Evolutionary conservation across 106 monocot species (phyloP), one percentile per base, ranked within the genome.

Genomic region (Apostasia ramifera): DNA sequence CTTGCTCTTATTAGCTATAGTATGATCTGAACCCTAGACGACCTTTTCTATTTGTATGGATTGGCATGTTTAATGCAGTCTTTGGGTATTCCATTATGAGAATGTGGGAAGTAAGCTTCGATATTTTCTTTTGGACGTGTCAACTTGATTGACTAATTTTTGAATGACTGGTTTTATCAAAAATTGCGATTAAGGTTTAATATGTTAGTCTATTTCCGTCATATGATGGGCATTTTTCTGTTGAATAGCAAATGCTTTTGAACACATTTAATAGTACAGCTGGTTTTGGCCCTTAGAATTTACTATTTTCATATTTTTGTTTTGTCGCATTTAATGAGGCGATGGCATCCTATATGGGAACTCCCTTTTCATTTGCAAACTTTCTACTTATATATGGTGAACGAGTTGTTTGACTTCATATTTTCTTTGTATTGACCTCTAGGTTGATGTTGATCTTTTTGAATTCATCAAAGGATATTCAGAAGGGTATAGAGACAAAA

Each of bases 391-490:
- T 26, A 26, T 26, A 26, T 26, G 26, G 26, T 26, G 26, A 26
- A 26, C 26, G 26, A 26, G 26, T 26, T 26, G 26, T 26, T 26
- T 26, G 26, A 26, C 26, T 26, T 26, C 26, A 26, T 26, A 26
- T 26, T 26, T 26, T 26, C 26, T 26, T 26, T 26, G 26, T 26
- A 26, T 26, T 26, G 26, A 26, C 26, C 26, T 55, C 44, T 82
- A 97, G 97, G 81, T 92, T 73, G 83, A 97, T 59, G 80, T 97
- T 74, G 80, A 89, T 49, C 77, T 97, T 39, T 70, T 55, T 72
- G 66, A 92, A 51, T 92, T 97, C 63, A 79, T 97, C 14, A 89
- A 84, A 80, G 86, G 89, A 67, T 97, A 92, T 77, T 77, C 70
- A 38, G 80, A 97, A 38, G 88, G 82, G 41, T 51, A 54, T 69